Percentiles rank a stretch among this genome's conserved stretches.
Conservation (phyloP, 768 basidiomycete genomes). For the Leccinum subtestaceum region DNA sequence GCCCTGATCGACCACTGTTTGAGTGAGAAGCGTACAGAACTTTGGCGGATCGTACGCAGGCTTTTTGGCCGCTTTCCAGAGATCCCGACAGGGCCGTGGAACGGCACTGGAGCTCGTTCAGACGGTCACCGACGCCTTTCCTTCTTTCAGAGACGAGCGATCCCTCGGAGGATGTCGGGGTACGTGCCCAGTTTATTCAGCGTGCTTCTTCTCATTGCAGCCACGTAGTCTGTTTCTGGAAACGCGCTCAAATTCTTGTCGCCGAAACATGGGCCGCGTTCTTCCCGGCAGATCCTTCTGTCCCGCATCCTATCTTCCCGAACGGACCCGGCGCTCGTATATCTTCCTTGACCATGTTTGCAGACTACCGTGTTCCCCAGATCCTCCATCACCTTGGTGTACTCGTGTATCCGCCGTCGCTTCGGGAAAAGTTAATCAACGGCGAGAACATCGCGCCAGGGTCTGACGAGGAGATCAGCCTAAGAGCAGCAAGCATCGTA, state of each 20-base stretch:
- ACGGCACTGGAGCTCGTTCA: slow-evolving; percentile 73
- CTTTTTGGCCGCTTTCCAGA: slow-evolving; percentile 62
- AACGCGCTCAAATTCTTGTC: slow-evolving; percentile 87
- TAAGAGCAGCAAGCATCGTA: slow-evolving; percentile 77
- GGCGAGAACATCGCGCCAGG: slow-evolving; percentile 51
- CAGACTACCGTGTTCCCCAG: slow-evolving; percentile 90
- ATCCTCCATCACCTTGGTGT: slow-evolving; percentile 82
- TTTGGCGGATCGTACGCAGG: slow-evolving; percentile 70
- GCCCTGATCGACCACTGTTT: slow-evolving; percentile 7
- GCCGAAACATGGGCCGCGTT: slow-evolving; percentile 94
- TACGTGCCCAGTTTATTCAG: slow-evolving; percentile 25
- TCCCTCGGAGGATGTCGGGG: slow-evolving; percentile 57
- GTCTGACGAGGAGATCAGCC: slow-evolving; percentile 67
- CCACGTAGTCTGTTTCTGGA: slow-evolving; percentile 74
- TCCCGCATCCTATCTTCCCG: slow-evolving; percentile 73
- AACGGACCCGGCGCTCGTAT: slow-evolving; percentile 54
- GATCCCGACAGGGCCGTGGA: slow-evolving; percentile 48
- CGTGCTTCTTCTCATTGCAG: background rate
- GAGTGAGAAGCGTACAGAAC: slow-evolving; percentile 37
- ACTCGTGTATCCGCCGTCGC: slow-evolving; percentile 62
- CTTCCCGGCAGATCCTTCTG: slow-evolving; percentile 51
- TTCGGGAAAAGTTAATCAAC: slow-evolving; percentile 49
- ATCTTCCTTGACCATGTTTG: slow-evolving; percentile 84
- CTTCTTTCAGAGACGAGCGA: slow-evolving; percentile 72
- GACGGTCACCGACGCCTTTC: slow-evolving; percentile 67